A percentile compares a stretch with the other conserved stretches of the same genome.
phyloP scores from a whole-genome alignment of 2,329 filamentous ascomycete genomes.

The Claviceps digitariae region DNA sequence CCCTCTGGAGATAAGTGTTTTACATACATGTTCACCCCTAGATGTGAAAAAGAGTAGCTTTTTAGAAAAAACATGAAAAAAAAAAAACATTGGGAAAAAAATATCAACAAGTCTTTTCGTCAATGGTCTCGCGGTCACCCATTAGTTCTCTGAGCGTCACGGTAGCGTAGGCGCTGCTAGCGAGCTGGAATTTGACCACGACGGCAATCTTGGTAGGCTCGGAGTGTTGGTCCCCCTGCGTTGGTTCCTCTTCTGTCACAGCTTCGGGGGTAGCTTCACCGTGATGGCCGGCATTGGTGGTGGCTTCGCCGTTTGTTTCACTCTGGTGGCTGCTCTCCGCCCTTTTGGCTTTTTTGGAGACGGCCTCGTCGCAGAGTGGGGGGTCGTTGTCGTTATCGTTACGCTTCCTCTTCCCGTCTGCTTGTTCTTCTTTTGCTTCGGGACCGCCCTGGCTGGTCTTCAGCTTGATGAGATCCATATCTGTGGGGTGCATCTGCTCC shows the following conservation, averaged over 20 bases:
- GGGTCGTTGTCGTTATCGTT: conserved; percentile 8
- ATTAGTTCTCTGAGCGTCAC: conserved; percentile 72
- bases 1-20: neutral
- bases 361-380: neutral
- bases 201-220: conserved; percentile 41
- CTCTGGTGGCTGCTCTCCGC: neutral
- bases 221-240: conserved; percentile 7
- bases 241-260: conserved; percentile 9
- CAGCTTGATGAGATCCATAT: conserved; percentile 61
- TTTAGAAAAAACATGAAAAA: no score
- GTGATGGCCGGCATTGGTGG: neutral
- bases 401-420: conserved; percentile 8
- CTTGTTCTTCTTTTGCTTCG: conserved; percentile 1
- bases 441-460: conserved; percentile 16
- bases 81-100: neutral
- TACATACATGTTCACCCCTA: neutral
- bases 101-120: neutral
- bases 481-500: conserved; percentile 81
- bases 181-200: conserved; percentile 62
- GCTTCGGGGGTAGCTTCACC: conserved; percentile 1
- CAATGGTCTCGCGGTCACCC: conserved; percentile 24
- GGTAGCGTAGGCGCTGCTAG: conserved; percentile 71
- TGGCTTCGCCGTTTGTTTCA: neutral
- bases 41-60: neutral
- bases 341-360: conserved; percentile 4